Evolutionary conservation across 2,329 filamentous ascomycete genomes (phyloP).

Genomic region (Ophiostoma australiae): DNA sequence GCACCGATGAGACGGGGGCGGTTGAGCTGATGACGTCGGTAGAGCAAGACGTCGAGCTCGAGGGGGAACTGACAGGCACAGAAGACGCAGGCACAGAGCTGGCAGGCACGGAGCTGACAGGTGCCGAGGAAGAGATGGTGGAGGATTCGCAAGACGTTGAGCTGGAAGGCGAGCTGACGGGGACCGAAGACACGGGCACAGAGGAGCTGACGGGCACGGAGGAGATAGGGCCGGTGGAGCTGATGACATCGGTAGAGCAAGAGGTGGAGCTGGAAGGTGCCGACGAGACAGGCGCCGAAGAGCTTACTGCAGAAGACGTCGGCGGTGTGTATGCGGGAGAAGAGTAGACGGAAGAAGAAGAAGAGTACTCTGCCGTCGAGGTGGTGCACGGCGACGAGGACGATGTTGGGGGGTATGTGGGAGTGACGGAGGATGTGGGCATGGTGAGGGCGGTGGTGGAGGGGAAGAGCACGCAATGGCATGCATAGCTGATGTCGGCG

Average conservation of each 20-base stretch:
- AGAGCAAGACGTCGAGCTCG: not conserved
- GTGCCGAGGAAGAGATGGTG: not conserved
- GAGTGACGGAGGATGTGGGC: not conserved
- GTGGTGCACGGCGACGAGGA: not conserved
- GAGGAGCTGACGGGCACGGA: not conserved
- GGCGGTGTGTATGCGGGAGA: not conserved
- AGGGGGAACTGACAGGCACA: not conserved
- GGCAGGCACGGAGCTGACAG: not conserved
- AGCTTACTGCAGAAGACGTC: not conserved
- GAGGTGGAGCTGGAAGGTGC: not conserved
- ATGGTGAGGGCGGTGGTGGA: not conserved
- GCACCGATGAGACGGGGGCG: not conserved
- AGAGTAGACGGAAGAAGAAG: not conserved
- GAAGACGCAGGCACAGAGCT: not conserved
- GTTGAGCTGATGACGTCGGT: not conserved
- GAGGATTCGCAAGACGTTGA: not conserved
- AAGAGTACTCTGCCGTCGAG: not conserved
- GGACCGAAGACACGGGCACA: not conserved
- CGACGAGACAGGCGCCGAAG: slow-evolving; percentile 7
- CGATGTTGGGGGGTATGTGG: not conserved
- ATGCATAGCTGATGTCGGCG: slow-evolving; percentile 20
- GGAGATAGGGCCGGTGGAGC: not conserved
- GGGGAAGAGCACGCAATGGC: slow-evolving; percentile 20
- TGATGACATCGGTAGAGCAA: not conserved
- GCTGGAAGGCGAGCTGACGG: not conserved